A percentile compares a stretch with the other conserved stretches of the same genome.
Evolutionary conservation across 73 alveolate genomes (phyloP).

Genomic region (Tetrahymena malaccensis): DNA sequence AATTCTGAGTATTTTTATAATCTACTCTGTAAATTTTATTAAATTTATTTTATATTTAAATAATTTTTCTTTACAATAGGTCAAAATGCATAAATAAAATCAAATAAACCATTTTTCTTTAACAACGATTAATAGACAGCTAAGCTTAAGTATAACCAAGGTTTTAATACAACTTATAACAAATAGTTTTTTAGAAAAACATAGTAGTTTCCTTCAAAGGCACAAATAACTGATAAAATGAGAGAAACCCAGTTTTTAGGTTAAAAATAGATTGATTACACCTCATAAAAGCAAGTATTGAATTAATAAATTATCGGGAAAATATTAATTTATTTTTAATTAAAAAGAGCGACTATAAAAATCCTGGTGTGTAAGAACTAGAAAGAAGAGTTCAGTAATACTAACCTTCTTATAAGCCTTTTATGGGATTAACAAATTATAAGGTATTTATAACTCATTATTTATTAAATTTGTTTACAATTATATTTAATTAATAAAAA

Average conservation of each 20-base stretch:
- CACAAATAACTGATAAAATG: neutral
- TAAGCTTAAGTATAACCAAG: neutral
- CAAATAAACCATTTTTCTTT: neutral
- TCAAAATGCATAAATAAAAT: neutral
- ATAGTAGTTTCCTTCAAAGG: neutral
- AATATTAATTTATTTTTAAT: neutral
- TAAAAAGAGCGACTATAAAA: neutral
- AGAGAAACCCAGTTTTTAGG: neutral
- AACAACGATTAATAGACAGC: neutral
- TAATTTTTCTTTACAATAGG: neutral
- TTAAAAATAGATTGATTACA: neutral
- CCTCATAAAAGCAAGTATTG: neutral
- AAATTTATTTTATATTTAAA: neutral
- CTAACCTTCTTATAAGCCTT: neutral
- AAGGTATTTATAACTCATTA: neutral
- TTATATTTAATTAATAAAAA: neutral
- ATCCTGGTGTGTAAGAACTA: neutral
- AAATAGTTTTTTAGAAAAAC: neutral
- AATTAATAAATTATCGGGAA: neutral
- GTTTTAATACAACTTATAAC: neutral
- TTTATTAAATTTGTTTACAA: neutral
- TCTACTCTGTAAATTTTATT: neutral
- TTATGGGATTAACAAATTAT: neutral
- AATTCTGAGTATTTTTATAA: neutral
- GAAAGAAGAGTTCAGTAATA: neutral